Base-by-base conservation (phyloP, 2,329 filamentous ascomycete species). In the Phyllosticta citriasiana region DNA sequence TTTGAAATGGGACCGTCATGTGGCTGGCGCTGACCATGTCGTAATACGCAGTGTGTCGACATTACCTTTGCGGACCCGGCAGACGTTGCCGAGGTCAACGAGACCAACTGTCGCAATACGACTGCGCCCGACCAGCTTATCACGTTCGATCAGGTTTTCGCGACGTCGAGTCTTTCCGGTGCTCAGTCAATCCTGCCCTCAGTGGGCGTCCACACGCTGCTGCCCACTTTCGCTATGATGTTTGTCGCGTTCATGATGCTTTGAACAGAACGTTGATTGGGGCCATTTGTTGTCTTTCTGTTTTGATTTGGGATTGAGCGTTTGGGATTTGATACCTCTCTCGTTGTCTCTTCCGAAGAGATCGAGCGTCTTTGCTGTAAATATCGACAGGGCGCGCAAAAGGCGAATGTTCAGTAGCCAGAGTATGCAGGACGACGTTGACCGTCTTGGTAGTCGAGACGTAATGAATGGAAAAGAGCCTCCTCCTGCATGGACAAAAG, bases 21-120 rank as follows among this genome's bases (percentile, higher is more conserved):
- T 3, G 30, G 16, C 19, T 2, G 14, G n/a, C 4, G 19, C 57
- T 59, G 52, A 59, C 52, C n/a, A n/a, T n/a, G n/a, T 14, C 27
- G 35, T 14, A 25, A n/a, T n/a, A 16, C 14, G 55, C n/a, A 96
- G 91, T 97, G 94, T 72, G 92, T 95, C 67, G 93, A 97, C 71
- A 95, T 97, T 69, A 93, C 88, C 55, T 95, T 97, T 68, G 89
- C 87, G 55, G 88, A 91, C 1, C 88, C 89, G 25, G 78, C 84
- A 68, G 88, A 96, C 71, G 85, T 96, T 57, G 79, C 78, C 61
- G 79, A 87, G 66, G 89, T 97, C 66, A 96, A 88, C 71, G 78
- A 81, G 63, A 81, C 84, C 14, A 97, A 96, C 76, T 97, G 93
- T 80, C 91, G 88, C 80, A 97, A 97, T 78, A 89, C 87, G 63